A percentile compares a stretch with the other conserved stretches of the same genome.
Conservation (phyloP, 805 yeast species). For the Lachancea dasiensis region DNA sequence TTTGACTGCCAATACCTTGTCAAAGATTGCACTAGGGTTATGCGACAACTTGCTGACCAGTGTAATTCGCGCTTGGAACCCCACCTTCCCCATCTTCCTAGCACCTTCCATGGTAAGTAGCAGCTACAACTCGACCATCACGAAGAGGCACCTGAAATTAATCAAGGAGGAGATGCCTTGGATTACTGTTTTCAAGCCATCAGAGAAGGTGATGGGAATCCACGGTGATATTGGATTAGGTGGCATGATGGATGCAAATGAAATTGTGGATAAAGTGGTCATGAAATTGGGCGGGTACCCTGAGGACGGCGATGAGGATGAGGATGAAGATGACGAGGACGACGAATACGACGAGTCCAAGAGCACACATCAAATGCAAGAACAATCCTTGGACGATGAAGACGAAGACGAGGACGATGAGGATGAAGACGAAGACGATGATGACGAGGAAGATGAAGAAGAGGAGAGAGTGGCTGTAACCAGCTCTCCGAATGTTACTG, state of each 20-base stretch:
- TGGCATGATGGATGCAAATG: conserved; percentile 98
- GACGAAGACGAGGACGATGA: conserved; percentile 41
- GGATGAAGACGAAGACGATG: conserved; percentile 41
- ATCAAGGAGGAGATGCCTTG: conserved; percentile 90
- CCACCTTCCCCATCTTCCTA: conserved; percentile 76
- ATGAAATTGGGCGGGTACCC: conserved; percentile 62
- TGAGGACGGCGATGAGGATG: conserved; percentile 46
- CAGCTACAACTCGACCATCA: conserved; percentile 83
- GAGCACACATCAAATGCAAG: conserved; percentile 33
- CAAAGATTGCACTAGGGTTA: conserved; percentile 83
- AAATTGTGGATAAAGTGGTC: conserved; percentile 80
- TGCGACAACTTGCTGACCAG: conserved; percentile 90
- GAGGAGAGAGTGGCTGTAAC: no score
- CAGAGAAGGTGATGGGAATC: conserved; percentile 85
- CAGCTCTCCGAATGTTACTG: background rate
- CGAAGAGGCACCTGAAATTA: conserved; percentile 72
- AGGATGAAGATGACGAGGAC: conserved; percentile 40
- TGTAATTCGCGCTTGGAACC: conserved; percentile 93
- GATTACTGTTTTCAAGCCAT: conserved; percentile 90
- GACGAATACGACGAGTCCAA: conserved; percentile 27
- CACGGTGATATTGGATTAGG: conserved; percentile 99
- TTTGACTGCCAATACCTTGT: conserved; percentile 83
- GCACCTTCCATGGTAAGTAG: conserved; percentile 97
- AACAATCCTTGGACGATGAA: conserved; percentile 44
- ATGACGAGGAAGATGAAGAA: conserved; percentile 40